A percentile compares a stretch with the other conserved stretches of the same genome.
Conservation (phyloP, 2,329 filamentous ascomycete genomes). For the Madurella fahalii region DNA sequence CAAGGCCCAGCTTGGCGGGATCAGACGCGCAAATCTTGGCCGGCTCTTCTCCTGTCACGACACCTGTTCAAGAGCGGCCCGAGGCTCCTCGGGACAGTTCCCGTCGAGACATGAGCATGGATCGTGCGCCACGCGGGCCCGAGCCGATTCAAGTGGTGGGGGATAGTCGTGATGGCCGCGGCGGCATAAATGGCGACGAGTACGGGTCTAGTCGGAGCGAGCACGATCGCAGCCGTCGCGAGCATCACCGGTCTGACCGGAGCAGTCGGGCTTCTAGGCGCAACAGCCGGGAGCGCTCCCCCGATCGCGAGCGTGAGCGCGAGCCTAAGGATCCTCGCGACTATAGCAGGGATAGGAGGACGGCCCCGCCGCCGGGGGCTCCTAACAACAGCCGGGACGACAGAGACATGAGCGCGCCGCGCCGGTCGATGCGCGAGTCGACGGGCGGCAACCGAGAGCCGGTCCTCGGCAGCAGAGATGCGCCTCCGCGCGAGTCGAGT, state of each 20-base stretch:
- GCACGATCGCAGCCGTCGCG: conserved; percentile 41
- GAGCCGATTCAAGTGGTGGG: conserved; percentile 31
- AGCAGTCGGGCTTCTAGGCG: conserved; percentile 40
- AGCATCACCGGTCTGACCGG: conserved; percentile 42
- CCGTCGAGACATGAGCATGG: conserved; percentile 34
- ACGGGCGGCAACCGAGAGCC: conserved; percentile 24
- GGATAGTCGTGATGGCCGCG: conserved; percentile 30
- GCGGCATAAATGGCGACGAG: conserved; percentile 35
- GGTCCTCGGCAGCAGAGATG: conserved; percentile 21
- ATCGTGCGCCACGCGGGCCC: conserved; percentile 20
- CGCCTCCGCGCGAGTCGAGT: conserved; percentile 29
- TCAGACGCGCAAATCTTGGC: conserved; percentile 56
- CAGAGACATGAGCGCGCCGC: conserved; percentile 23
- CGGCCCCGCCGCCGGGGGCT: conserved; percentile 27
- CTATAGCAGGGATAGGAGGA: conserved; percentile 43
- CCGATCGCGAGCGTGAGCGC: conserved; percentile 23
- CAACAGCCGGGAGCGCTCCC: conserved; percentile 41
- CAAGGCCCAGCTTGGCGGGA: conserved; percentile 38
- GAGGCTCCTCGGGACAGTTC: conserved; percentile 35
- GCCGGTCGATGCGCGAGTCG: conserved; percentile 28
- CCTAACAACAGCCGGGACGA: conserved; percentile 18
- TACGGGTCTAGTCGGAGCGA: conserved; percentile 36
- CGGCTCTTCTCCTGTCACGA: conserved; percentile 48
- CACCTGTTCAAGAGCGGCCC: conserved; percentile 46
- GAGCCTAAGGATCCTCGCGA: conserved; percentile 41